A percentile compares a stretch with the other conserved stretches of the same genome.
These are phyloP conservation scores for Gamsiella multidivaricata DNA, from an alignment of 192 early-diverging fungal species.

Conservation along the genomic window DNA sequence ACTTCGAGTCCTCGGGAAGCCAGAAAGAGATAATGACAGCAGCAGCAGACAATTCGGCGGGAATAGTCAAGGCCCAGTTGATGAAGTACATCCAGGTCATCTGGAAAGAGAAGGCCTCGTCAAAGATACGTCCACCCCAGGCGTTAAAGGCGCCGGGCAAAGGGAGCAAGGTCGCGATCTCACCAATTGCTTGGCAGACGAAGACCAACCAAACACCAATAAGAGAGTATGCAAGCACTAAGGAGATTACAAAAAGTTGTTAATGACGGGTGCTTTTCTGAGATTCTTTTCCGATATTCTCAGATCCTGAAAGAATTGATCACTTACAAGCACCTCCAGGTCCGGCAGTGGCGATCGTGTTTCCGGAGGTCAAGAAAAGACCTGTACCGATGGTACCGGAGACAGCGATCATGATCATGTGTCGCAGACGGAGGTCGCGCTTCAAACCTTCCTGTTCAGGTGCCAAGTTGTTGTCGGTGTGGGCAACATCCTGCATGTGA, in stretches of 20 bases:
- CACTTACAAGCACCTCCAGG: constrained; percentile 71
- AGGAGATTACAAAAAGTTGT: not conserved
- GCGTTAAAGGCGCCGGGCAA: constrained; percentile 85
- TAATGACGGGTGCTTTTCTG: not conserved
- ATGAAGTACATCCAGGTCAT: constrained; percentile 74
- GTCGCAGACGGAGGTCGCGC: constrained; percentile 67
- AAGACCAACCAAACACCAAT: constrained; percentile 79
- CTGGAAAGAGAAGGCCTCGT: constrained; percentile 80
- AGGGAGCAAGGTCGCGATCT: constrained; percentile 87
- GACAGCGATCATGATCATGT: constrained; percentile 80
- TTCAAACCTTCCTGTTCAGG: constrained; percentile 57
- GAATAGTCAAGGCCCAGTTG: constrained; percentile 72
- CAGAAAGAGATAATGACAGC: constrained; percentile 78
- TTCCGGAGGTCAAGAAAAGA: constrained; percentile 83
- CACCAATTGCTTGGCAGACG: constrained; percentile 82
- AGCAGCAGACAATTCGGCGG: constrained; percentile 83
- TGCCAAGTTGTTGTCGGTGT: constrained; percentile 7
- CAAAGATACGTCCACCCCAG: constrained; percentile 81
- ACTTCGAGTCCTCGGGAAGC: constrained; percentile 16
- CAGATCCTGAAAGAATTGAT: too few relatives aligned
- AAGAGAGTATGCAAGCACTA: constrained; percentile 75
- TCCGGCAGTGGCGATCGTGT: constrained; percentile 78
- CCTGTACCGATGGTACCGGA: constrained; percentile 87
- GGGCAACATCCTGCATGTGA: constrained; percentile 22
- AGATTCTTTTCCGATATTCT: not conserved